Conservation (phyloP, 2,329 filamentous ascomycete genomes). For the Fusarium aywerte region DNA sequence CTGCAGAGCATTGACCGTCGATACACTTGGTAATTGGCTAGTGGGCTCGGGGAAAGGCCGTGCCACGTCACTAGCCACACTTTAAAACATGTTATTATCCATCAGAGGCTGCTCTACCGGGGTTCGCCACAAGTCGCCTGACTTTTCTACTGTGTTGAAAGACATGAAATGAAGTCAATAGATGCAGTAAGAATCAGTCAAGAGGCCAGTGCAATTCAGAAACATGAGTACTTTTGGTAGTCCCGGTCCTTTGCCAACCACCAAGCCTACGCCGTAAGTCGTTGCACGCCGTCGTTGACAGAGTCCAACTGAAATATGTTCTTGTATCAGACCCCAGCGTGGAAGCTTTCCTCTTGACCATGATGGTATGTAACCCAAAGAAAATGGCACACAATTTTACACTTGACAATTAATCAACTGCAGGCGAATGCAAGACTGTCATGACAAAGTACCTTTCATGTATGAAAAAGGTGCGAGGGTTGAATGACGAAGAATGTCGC, state of each 20-base stretch:
- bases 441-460: slow-evolving; percentile 89
- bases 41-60: not conserved
- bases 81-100: slow-evolving; percentile 30
- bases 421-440: slow-evolving; percentile 91
- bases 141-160: slow-evolving; percentile 29
- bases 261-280: slow-evolving; percentile 76
- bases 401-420: slow-evolving; percentile 14
- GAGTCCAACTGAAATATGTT: slow-evolving; percentile 24
- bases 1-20: slow-evolving; percentile 2
- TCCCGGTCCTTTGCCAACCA: slow-evolving; percentile 72
- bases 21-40: slow-evolving; percentile 2
- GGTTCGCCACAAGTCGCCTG: slow-evolving; percentile 36
- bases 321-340: slow-evolving; percentile 75
- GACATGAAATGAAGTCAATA: slow-evolving; percentile 15
- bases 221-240: slow-evolving; percentile 74
- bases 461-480: slow-evolving; percentile 83
- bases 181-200: slow-evolving; percentile 15
- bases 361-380: slow-evolving; percentile 64
- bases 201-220: slow-evolving; percentile 20
- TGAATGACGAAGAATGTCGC: slow-evolving; percentile 88
- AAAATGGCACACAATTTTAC: not conserved
- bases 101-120: slow-evolving; percentile 32
- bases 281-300: not conserved
- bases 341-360: slow-evolving; percentile 95
- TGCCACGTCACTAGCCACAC: slow-evolving; percentile 45